Conservation (phyloP, 1,139 yeast species). For the Geotrichum europaeum region DNA sequence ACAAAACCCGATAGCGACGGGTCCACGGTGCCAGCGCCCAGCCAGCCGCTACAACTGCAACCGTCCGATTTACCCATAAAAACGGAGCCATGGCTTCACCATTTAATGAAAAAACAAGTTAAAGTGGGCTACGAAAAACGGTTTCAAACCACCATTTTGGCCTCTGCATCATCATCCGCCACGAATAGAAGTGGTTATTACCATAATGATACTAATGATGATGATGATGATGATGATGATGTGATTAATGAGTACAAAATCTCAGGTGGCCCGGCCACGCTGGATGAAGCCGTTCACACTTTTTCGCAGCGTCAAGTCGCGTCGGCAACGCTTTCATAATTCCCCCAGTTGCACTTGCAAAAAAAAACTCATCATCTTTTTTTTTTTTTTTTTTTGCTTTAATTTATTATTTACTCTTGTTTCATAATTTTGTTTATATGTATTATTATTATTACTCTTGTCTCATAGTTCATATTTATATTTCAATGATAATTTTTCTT, state of each 20-base stretch:
- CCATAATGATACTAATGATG: too few relatives aligned
- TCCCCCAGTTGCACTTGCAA: background rate
- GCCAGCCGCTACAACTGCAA: background rate
- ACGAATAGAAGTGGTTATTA: too few relatives aligned
- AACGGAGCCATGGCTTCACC: conserved; percentile 33
- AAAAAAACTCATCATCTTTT: too few relatives aligned
- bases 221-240: background rate
- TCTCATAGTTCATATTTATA: too few relatives aligned
- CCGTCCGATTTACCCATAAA: background rate
- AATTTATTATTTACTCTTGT: too few relatives aligned
- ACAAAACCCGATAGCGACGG: background rate
- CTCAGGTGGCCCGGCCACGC: conserved; percentile 4
- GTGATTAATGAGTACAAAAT: background rate
- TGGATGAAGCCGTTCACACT: conserved; percentile 2
- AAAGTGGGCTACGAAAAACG: conserved; percentile 35
- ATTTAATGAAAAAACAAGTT: conserved; percentile 32
- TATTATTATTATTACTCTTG: too few relatives aligned
- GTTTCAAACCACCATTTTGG: conserved; percentile 34
- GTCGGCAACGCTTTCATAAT: background rate
- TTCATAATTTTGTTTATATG: too few relatives aligned
- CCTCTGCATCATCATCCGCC: background rate
- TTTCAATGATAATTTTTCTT: too few relatives aligned
- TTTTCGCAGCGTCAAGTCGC: background rate
- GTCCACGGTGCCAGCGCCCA: background rate
- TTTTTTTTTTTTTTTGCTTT: too few relatives aligned